Percentiles rank a stretch among this genome's conserved stretches.
phyloP scores from a whole-genome alignment of 106 monocot species.

The Dendrobium catenatum region DNA sequence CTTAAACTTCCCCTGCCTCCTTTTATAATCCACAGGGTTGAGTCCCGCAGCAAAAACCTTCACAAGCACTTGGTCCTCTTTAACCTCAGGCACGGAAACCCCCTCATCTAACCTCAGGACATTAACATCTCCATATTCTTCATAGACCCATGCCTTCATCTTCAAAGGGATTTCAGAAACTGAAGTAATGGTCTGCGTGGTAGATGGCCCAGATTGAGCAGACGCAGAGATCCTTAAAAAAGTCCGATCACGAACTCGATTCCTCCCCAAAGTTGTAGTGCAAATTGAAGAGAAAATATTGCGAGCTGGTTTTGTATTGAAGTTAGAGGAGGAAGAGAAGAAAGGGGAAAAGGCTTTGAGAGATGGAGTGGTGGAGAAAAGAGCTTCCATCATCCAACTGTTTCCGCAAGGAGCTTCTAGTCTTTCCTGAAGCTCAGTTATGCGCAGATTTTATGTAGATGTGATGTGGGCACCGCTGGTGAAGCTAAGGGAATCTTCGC shows the following conservation, averaged over 20 bases:
- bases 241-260: background rate
- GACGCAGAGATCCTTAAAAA: slow-evolving; percentile 12
- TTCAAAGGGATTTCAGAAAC: slow-evolving; percentile 28
- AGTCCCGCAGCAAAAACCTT: slow-evolving; percentile 76
- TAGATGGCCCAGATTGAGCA: slow-evolving; percentile 13
- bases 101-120: slow-evolving; percentile 56
- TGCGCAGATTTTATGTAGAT: background rate
- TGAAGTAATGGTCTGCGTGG: slow-evolving; percentile 11
- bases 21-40: slow-evolving; percentile 91
- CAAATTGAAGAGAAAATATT: background rate
- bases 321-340: background rate
- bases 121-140: slow-evolving; percentile 60
- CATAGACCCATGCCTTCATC: slow-evolving; percentile 91
- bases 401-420: too few species aligned
- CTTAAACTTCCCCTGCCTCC: slow-evolving; percentile 84
- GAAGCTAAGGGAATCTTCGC: background rate
- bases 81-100: slow-evolving; percentile 53
- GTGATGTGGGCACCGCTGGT: background rate
- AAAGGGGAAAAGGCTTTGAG: background rate
- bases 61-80: slow-evolving; percentile 88
- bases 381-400: background rate
- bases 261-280: background rate
- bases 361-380: background rate
- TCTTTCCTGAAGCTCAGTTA: too few species aligned
- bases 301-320: background rate